Evolutionary conservation across 2,329 filamentous ascomycete genomes (phyloP).

Genomic region (Sporothrix pseudoabietina): DNA sequence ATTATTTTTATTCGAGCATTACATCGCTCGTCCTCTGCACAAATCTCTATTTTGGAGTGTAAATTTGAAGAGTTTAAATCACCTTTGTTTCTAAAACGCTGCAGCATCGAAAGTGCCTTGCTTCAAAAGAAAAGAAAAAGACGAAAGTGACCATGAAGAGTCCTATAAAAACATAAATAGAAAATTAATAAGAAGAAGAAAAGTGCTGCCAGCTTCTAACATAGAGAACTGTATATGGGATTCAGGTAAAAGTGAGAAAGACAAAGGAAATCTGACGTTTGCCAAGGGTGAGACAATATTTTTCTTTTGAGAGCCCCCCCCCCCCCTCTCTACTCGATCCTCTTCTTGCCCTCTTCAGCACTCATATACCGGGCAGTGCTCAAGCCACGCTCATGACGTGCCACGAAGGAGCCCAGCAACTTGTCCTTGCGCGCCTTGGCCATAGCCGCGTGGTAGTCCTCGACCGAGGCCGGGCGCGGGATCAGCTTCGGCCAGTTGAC

Average conservation of each 20-base stretch:
- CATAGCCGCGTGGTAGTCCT: conserved; percentile 87
- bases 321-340: conserved; percentile 68
- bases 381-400: conserved; percentile 75
- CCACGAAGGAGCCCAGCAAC: conserved; percentile 74
- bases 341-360: conserved; percentile 97
- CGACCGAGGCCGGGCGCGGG: conserved; percentile 79
- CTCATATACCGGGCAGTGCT: conserved; percentile 81
- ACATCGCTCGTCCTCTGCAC: no score
- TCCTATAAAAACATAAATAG: not conserved
- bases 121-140: not conserved
- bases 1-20: not conserved
- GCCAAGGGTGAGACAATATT: no score
- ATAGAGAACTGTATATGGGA: not conserved
- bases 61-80: not conserved
- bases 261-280: not conserved
- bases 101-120: not conserved
- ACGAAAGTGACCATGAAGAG: not conserved
- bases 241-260: not conserved
- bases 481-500: conserved; percentile 99
- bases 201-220: not conserved
- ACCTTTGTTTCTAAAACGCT: not conserved
- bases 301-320: no score
- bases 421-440: conserved; percentile 79
- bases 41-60: not conserved
- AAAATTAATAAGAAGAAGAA: conserved; percentile 15